Percentiles rank a stretch among this genome's conserved stretches.
phyloP scores from a whole-genome alignment of 2,329 filamentous ascomycete genomes.

The Thermothelomyces thermophilus region DNA sequence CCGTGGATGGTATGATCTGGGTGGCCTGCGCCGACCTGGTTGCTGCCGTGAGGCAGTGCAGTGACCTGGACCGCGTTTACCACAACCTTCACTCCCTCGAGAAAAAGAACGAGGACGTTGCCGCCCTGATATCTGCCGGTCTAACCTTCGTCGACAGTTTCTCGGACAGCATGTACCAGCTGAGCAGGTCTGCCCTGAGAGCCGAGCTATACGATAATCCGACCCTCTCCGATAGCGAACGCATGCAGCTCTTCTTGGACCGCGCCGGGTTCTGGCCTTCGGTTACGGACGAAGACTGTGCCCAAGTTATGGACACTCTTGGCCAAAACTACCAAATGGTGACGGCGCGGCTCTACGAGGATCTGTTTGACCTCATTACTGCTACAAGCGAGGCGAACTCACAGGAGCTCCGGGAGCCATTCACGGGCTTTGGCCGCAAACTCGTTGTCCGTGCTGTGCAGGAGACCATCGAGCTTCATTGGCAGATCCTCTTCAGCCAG shows the following conservation, averaged over 20 bases:
- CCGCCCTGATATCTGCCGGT: conserved; percentile 62
- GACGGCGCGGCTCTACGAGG: conserved; percentile 47
- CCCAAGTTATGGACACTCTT: conserved; percentile 61
- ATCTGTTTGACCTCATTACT: conserved; percentile 43
- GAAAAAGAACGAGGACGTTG: conserved; percentile 46
- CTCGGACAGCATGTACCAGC: conserved; percentile 60
- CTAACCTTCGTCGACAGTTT: conserved; percentile 64
- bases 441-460: conserved; percentile 70
- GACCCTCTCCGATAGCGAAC: conserved; percentile 61
- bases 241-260: conserved; percentile 72
- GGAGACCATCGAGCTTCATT: conserved; percentile 67
- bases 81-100: conserved; percentile 57
- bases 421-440: conserved; percentile 71
- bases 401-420: conserved; percentile 42
- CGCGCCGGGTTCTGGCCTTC: conserved; percentile 70
- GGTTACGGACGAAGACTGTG: conserved; percentile 75
- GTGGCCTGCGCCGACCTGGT: conserved; percentile 76
- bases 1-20: conserved; percentile 67
- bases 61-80: conserved; percentile 64
- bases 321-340: conserved; percentile 58
- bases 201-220: conserved; percentile 70
- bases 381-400: conserved; percentile 39
- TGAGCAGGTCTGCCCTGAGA: conserved; percentile 60
- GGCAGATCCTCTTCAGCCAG: conserved; percentile 72
- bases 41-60: conserved; percentile 73